Base-by-base conservation (phyloP, 2,329 filamentous ascomycete genomes). In the Aspergillus novoparasiticus region DNA sequence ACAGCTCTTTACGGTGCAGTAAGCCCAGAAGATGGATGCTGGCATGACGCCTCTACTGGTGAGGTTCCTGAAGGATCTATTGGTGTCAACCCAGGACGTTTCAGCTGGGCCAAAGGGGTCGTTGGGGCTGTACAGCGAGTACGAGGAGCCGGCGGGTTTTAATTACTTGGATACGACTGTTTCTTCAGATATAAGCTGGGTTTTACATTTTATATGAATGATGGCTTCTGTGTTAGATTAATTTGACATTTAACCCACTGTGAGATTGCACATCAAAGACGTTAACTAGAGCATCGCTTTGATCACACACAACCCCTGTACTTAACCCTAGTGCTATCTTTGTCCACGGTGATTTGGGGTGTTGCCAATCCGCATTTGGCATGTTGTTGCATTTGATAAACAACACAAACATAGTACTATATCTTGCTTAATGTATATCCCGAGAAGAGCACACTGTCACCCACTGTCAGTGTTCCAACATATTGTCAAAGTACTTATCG, bases 71-170 rank as follows among this genome's bases (percentile, higher is more conserved):
- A 82, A 21, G 84, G 81, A 2, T 82, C 81, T 8, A 82, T 86
- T 58, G 85, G 85, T 4, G 73, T 81, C 14, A 79, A 87, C 69
- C 83, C 84, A 0, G 86, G 86, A 0, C 78, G 75, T 36, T 86
- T 89, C 65, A 81, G 83, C 16, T 88, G 86, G 86, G 81, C 83
- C 0, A 87, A 83, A 74, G 86, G 87, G 0, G 69, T 87, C 21
- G 72, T 86, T 30, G 87, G 87, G 0, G 85, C 86, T 2, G 79
- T 89, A 4, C 83, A 87, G 69, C 78, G 87, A 59, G 84, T 89
- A 6, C 79, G 83, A 66, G 87, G 86, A 5, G 80, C 78, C 16
- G 85, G 86, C 1, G 85, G 83, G 0, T 88, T 87, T 68, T 86
- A 61, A 53, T 21, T 14, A 26, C 43, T 58, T 53, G 23, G 28